These are phyloP conservation scores for Albugo laibachii DNA, from an alignment of 352 stramenopile species.

Conservation along the genomic window DNA sequence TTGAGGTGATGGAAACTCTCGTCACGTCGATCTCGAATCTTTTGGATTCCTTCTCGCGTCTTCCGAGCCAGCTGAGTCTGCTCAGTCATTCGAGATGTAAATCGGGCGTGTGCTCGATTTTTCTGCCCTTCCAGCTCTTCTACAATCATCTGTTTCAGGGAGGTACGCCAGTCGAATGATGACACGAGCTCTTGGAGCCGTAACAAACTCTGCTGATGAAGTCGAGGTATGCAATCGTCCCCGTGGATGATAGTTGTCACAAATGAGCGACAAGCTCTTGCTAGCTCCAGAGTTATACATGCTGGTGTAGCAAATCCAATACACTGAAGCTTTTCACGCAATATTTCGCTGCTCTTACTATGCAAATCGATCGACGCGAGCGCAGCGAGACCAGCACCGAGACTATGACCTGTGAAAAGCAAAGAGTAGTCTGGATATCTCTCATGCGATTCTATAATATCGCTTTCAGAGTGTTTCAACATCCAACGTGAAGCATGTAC, in stretches of 20 bases:
- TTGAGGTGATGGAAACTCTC: background rate
- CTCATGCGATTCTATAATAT: conserved; percentile 18
- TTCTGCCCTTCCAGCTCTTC: conserved; percentile 45
- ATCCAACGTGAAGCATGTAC: conserved; percentile 56
- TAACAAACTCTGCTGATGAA: conserved; percentile 55
- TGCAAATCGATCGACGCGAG: conserved; percentile 33
- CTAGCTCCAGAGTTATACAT: conserved; percentile 43
- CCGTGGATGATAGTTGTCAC: conserved; percentile 59
- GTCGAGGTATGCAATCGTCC: conserved; percentile 61
- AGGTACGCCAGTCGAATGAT: conserved; percentile 39
- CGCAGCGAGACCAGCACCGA: conserved; percentile 45
- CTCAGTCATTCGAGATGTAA: no score
- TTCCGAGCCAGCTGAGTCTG: conserved; percentile 14
- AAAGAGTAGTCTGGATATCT: conserved; percentile 34
- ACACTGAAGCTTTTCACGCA: conserved; percentile 31
- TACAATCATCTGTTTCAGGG: conserved; percentile 27
- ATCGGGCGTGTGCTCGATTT: background rate
- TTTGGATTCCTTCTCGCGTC: conserved; percentile 23
- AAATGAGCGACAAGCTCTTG: conserved; percentile 22
- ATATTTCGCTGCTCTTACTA: background rate
- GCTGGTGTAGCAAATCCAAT: conserved; percentile 50
- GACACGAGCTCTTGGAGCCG: conserved; percentile 41
- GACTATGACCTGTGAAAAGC: conserved; percentile 43
- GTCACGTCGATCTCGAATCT: conserved; percentile 11
- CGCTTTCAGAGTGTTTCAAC: conserved; percentile 24